phyloP scores from a whole-genome alignment of 1,284 basidiomycete species.

The Schizophyllum amplum region DNA sequence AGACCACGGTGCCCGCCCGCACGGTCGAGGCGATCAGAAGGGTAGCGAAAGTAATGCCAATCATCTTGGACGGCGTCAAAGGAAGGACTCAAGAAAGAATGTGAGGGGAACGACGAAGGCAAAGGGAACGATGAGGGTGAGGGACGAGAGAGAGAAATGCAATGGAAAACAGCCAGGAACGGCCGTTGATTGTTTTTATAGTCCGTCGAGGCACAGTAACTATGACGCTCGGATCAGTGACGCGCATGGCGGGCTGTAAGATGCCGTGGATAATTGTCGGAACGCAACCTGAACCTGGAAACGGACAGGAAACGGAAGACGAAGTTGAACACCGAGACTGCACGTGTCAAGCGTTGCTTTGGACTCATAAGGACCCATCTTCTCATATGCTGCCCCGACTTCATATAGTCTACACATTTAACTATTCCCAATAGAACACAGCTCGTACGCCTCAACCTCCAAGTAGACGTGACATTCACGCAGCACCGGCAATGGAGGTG shows the following conservation, averaged over 20 bases:
- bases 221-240: neutral
- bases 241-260: too few species aligned
- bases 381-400: too few species aligned
- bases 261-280: neutral
- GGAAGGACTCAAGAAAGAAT: neutral
- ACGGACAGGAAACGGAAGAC: neutral
- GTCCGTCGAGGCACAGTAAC: neutral
- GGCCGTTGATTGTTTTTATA: neutral
- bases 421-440: too few species aligned
- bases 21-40: neutral
- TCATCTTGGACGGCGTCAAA: neutral
- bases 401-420: too few species aligned
- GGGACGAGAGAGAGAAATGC: neutral
- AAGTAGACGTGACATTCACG: neutral
- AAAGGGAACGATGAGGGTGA: neutral
- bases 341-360: too few species aligned
- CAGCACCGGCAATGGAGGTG: slow-evolving; percentile 35
- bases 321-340: neutral
- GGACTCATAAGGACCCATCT: too few species aligned
- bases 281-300: neutral
- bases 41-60: neutral
- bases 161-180: neutral
- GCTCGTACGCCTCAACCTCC: too few species aligned
- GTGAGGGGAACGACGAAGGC: neutral
- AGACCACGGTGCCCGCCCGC: neutral